Evolutionary conservation across 2,329 filamentous ascomycete genomes (phyloP).

Genomic region (Ophiosphaerella narmari): DNA sequence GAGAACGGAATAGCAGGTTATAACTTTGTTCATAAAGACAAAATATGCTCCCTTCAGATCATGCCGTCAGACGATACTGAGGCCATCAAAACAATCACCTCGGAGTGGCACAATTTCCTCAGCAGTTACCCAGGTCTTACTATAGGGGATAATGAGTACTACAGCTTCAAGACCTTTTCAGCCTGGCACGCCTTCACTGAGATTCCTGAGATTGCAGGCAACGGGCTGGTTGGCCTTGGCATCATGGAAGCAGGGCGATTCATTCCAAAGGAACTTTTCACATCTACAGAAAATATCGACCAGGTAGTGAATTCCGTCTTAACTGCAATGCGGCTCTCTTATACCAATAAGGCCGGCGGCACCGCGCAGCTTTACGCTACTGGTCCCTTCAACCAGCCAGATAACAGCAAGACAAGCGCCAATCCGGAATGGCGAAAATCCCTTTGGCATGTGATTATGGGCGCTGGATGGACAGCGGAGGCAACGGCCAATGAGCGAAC

Average conservation of each 20-base stretch:
- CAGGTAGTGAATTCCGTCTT: slow-evolving; percentile 38
- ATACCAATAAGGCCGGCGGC: slow-evolving; percentile 31
- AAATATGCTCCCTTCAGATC: slow-evolving; percentile 40
- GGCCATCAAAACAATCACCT: slow-evolving; percentile 32
- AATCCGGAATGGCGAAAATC: slow-evolving; percentile 40
- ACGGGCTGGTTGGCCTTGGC: slow-evolving; percentile 42
- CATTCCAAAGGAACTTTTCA: slow-evolving; percentile 37
- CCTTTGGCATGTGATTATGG: slow-evolving; percentile 43
- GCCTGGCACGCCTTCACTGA: slow-evolving; percentile 38
- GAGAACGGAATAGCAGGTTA: slow-evolving; percentile 40
- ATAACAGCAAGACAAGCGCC: slow-evolving; percentile 36
- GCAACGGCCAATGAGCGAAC: slow-evolving; percentile 20
- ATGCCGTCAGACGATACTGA: slow-evolving; percentile 31
- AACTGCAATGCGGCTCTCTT: slow-evolving; percentile 38
- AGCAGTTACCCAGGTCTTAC: slow-evolving; percentile 37
- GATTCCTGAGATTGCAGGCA: slow-evolving; percentile 34
- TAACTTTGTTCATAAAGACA: slow-evolving; percentile 40
- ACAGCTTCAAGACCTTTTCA: slow-evolving; percentile 38
- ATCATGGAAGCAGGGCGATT: slow-evolving; percentile 41
- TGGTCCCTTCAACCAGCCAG: slow-evolving; percentile 37
- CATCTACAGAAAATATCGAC: slow-evolving; percentile 17
- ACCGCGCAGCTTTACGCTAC: slow-evolving; percentile 44
- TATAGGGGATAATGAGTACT: slow-evolving; percentile 38
- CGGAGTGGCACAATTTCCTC: slow-evolving; percentile 39
- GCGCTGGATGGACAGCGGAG: slow-evolving; percentile 33